Evolutionary conservation across 2,329 filamentous ascomycete genomes (phyloP).

Genomic region (Aspergillus fructus): DNA sequence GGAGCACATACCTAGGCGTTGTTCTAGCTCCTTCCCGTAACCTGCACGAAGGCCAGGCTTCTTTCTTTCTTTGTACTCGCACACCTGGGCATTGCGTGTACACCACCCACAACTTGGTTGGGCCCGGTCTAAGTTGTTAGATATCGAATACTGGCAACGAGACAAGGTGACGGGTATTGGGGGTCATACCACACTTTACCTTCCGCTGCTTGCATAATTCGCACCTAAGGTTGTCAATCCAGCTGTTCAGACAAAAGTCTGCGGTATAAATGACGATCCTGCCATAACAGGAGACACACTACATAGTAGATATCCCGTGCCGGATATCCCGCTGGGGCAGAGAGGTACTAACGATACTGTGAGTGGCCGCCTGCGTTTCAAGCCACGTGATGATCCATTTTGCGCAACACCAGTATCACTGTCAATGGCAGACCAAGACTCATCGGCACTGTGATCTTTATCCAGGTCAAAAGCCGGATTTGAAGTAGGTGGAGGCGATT

Average conservation of each 20-base stretch:
- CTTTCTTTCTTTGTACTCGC: constrained; percentile 69
- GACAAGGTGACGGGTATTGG: not conserved
- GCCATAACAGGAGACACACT: not conserved
- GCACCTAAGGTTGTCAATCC: constrained; percentile 35
- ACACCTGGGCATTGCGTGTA: constrained; percentile 63
- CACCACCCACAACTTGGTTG: constrained; percentile 71
- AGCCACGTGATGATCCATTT: constrained; percentile 30
- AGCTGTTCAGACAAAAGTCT: not conserved
- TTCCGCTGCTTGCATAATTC: constrained; percentile 48
- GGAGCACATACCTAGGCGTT: constrained; percentile 53
- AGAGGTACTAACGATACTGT: constrained; percentile 37
- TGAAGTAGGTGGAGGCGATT: constrained; percentile 23
- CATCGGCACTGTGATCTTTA: constrained; percentile 33
- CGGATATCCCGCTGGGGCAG: not conserved
- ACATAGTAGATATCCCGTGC: not conserved
- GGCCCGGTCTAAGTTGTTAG: constrained; percentile 43
- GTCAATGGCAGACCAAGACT: constrained; percentile 36
- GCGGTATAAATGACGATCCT: not conserved
- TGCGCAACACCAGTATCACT: constrained; percentile 30
- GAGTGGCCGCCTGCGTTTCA: constrained; percentile 40
- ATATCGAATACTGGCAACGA: not conserved
- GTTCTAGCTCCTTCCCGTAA: constrained; percentile 72
- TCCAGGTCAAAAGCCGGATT: constrained; percentile 22
- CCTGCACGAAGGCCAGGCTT: constrained; percentile 66
- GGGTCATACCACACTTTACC: constrained; percentile 44